phyloP scores from a whole-genome alignment of 345 rosid genomes.

The Ceriops zippeliana region DNA sequence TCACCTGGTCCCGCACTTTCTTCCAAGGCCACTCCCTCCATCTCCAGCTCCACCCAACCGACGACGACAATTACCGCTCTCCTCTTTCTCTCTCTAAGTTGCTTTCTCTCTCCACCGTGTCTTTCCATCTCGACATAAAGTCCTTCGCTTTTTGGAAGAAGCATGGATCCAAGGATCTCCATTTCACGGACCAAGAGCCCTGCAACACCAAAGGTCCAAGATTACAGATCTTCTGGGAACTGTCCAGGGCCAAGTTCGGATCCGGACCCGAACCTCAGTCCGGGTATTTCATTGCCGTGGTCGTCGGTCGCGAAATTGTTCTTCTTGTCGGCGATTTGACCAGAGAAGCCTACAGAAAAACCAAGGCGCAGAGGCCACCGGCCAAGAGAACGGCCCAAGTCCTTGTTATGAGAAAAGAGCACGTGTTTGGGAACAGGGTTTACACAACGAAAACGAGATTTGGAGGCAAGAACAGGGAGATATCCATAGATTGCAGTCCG shows the following conservation, averaged over 20 bases:
- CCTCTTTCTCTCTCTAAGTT: constrained; percentile 45
- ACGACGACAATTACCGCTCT: constrained; percentile 30
- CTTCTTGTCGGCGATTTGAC: constrained; percentile 73
- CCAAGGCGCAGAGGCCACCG: constrained; percentile 35
- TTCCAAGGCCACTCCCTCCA: constrained; percentile 68
- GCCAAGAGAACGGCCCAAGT: constrained; percentile 30
- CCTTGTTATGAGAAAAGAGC: constrained; percentile 72
- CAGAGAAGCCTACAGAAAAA: constrained; percentile 55
- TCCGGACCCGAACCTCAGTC: constrained; percentile 80
- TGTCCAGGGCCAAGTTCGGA: constrained; percentile 70
- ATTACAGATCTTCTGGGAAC: constrained; percentile 71
- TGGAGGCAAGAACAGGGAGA: constrained; percentile 69
- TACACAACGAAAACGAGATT: constrained; percentile 61
- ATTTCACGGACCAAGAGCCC: neutral
- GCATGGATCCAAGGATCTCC: constrained; percentile 59
- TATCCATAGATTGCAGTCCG: constrained; percentile 60
- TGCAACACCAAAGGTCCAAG: constrained; percentile 13
- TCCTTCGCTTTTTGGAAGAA: constrained; percentile 77
- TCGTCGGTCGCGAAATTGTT: constrained; percentile 59
- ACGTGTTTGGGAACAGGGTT: constrained; percentile 60
- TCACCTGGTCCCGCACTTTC: constrained; percentile 77
- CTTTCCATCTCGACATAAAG: constrained; percentile 67
- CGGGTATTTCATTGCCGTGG: constrained; percentile 73
- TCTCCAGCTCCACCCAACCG: constrained; percentile 62
- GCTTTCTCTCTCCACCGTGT: constrained; percentile 44